Conservation (phyloP, 164 flowering plant species). For the Kingdonia uniflora region DNA sequence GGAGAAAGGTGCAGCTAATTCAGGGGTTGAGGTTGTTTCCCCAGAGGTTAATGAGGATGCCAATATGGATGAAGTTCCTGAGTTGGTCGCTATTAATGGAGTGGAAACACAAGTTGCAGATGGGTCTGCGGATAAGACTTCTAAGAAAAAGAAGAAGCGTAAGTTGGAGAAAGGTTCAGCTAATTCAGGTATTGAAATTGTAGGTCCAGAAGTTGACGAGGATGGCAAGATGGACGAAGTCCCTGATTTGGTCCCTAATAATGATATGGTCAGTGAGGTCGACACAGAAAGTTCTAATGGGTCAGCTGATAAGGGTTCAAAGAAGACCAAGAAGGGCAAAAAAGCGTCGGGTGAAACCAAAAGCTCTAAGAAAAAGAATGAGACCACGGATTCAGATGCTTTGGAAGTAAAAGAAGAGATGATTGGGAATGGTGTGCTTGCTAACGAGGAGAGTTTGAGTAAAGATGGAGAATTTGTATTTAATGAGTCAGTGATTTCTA, state of each 20-base stretch:
- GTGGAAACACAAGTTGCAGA: background rate
- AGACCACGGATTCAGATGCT: slow-evolving; percentile 3
- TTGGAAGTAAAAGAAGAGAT: slow-evolving; percentile 4
- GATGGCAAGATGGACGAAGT: slow-evolving; percentile 22
- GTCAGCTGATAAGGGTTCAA: slow-evolving; percentile 9
- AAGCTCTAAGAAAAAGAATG: slow-evolving; percentile 10
- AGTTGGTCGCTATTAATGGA: slow-evolving; percentile 34
- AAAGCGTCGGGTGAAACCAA: slow-evolving; percentile 15
- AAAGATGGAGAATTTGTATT: slow-evolving; percentile 21
- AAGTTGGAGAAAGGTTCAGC: slow-evolving; percentile 68
- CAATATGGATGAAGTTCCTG: slow-evolving; percentile 24
- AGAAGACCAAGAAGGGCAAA: slow-evolving; percentile 25
- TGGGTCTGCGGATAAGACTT: slow-evolving; percentile 11
- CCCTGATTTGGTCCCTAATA: slow-evolving; percentile 37
- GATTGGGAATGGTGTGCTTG: slow-evolving; percentile 11
- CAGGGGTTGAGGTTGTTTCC: slow-evolving; percentile 33
- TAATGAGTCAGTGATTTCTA: slow-evolving; percentile 50
- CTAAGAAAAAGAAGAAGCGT: slow-evolving; percentile 24
- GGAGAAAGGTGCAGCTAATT: slow-evolving; percentile 52
- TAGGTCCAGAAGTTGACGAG: slow-evolving; percentile 19
- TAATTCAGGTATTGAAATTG: slow-evolving; percentile 31
- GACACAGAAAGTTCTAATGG: background rate
- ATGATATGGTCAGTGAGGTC: slow-evolving; percentile 9
- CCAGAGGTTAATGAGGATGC: slow-evolving; percentile 18
- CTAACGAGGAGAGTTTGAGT: background rate